Evolutionary conservation across 345 rosid species (phyloP).

Genomic region (Corchorus capsularis): DNA sequence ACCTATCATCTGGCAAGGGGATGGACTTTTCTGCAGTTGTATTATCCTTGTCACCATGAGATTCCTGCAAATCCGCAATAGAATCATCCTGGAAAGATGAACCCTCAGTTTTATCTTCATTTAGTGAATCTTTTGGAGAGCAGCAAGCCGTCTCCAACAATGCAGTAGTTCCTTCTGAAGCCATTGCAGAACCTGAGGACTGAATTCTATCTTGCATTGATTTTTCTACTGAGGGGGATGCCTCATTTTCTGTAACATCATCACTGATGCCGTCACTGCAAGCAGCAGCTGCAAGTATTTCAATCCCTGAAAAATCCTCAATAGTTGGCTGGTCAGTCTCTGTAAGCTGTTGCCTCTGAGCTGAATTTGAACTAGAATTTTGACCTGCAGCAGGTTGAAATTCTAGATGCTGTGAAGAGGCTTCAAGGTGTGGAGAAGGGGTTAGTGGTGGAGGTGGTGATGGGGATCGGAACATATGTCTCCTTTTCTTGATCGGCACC

Average conservation of each 20-base stretch:
- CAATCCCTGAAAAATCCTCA: conserved; percentile 63
- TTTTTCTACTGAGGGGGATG: conserved; percentile 19
- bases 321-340: conserved; percentile 12
- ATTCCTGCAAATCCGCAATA: conserved; percentile 19
- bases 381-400: conserved; percentile 16
- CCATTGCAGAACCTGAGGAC: conserved; percentile 22
- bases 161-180: conserved; percentile 21
- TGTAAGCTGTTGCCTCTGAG: conserved; percentile 2
- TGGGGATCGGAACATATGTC: conserved; percentile 31
- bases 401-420: conserved; percentile 20
- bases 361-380: conserved; percentile 7
- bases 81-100: conserved; percentile 27
- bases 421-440: conserved; percentile 22
- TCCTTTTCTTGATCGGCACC: conserved; percentile 58
- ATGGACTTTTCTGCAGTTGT: conserved; percentile 17
- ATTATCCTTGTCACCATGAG: conserved; percentile 17
- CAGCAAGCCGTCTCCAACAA: conserved; percentile 19
- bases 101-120: conserved; percentile 25
- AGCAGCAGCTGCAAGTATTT: conserved; percentile 53
- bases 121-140: conserved; percentile 21
- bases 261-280: conserved; percentile 33
- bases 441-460: conserved; percentile 32
- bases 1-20: conserved; percentile 2
- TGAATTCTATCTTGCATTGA: conserved; percentile 17
- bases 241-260: conserved; percentile 26